Percentiles rank a stretch among this genome's conserved stretches.
These are phyloP conservation scores for Cinnamomum micranthum DNA, from an alignment of 164 flowering plant species.

Conservation along the genomic window DNA sequence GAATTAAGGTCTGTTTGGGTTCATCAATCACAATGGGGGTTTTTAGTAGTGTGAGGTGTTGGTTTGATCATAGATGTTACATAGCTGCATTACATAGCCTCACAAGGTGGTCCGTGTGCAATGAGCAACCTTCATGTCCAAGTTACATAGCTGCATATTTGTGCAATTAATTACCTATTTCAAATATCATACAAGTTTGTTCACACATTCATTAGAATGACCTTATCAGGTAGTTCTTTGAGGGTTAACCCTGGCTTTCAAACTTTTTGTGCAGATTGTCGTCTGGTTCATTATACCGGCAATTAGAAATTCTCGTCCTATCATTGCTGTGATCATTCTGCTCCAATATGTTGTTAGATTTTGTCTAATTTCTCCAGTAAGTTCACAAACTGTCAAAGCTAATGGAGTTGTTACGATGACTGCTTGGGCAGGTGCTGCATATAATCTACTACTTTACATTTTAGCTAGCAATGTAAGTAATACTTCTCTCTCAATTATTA, in stretches of 20 bases:
- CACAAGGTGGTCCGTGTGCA: too few relatives aligned
- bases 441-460: slow-evolving; percentile 85
- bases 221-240: neutral
- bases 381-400: slow-evolving; percentile 85
- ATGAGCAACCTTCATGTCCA: too few relatives aligned
- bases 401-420: slow-evolving; percentile 90
- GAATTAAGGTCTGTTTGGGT: too few relatives aligned
- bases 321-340: slow-evolving; percentile 74
- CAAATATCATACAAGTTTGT: neutral
- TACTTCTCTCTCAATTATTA: neutral
- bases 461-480: slow-evolving; percentile 90
- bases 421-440: slow-evolving; percentile 99
- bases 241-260: neutral
- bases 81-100: too few relatives aligned
- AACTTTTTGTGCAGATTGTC: slow-evolving; percentile 58
- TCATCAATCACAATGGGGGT: too few relatives aligned
- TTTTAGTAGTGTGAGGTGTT: too few relatives aligned
- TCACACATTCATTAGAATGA: neutral
- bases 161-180: neutral
- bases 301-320: slow-evolving; percentile 42
- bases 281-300: slow-evolving; percentile 89
- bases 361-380: slow-evolving; percentile 84
- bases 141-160: too few relatives aligned
- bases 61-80: too few relatives aligned
- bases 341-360: slow-evolving; percentile 81